A percentile compares a stretch with the other conserved stretches of the same genome.
Conservation (phyloP, 2,329 filamentous ascomycete genomes). For the Stagonosporopsis chrysanthemi region DNA sequence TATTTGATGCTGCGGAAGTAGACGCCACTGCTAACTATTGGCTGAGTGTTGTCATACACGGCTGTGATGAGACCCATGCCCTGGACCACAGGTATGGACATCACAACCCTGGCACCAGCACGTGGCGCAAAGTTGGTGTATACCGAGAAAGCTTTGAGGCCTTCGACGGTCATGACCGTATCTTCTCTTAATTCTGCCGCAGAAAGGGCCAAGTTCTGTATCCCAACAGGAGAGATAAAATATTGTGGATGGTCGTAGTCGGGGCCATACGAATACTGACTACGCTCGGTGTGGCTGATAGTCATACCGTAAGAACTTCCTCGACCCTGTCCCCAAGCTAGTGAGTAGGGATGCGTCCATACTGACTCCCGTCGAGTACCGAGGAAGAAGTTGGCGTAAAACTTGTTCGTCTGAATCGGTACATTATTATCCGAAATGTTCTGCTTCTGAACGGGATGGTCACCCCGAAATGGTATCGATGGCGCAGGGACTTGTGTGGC, state of each 20-base stretch:
- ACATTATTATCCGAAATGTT: slow-evolving; percentile 49
- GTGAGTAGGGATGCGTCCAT: slow-evolving; percentile 72
- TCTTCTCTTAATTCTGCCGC: slow-evolving; percentile 73
- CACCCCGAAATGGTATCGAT: slow-evolving; percentile 46
- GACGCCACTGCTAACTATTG: slow-evolving; percentile 76
- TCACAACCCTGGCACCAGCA: slow-evolving; percentile 61
- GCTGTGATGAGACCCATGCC: slow-evolving; percentile 89
- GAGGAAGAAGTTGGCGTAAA: slow-evolving; percentile 77
- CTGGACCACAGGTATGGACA: slow-evolving; percentile 84
- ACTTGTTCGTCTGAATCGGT: slow-evolving; percentile 76
- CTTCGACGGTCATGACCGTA: slow-evolving; percentile 64
- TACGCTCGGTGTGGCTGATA: slow-evolving; percentile 75
- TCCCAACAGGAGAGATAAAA: slow-evolving; percentile 83
- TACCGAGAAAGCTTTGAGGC: slow-evolving; percentile 63
- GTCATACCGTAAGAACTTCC: slow-evolving; percentile 78
- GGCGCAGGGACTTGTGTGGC: slow-evolving; percentile 50
- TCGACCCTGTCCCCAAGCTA: slow-evolving; percentile 57
- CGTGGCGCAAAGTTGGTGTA: slow-evolving; percentile 73
- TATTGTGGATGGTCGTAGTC: slow-evolving; percentile 60
- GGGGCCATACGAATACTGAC: slow-evolving; percentile 64
- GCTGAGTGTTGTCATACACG: slow-evolving; percentile 73
- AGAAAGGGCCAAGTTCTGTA: slow-evolving; percentile 82
- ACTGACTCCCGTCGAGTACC: slow-evolving; percentile 71
- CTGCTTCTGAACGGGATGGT: slow-evolving; percentile 53
- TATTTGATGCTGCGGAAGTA: slow-evolving; percentile 73